Evolutionary conservation across 768 basidiomycete species (phyloP), one percentile per base, ranked within the genome.

Genomic region (Podaxis sp.): DNA sequence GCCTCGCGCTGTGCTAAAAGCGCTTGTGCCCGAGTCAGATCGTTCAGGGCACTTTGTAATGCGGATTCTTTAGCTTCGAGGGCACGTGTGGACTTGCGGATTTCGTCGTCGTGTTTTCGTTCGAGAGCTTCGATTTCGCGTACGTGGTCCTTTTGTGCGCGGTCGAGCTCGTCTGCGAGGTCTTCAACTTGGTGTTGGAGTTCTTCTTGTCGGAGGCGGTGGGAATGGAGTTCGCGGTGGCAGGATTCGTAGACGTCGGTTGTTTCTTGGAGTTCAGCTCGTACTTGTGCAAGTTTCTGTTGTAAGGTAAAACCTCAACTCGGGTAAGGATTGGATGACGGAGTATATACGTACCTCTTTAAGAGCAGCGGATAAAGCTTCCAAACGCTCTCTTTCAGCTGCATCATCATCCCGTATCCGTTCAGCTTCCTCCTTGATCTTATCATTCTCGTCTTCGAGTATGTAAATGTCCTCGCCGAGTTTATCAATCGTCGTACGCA

Each of bases 381-480:
- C 88, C 1, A 88, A 75, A 48, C 86, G 77, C 62, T 91, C 90
- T 26, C 83, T 79, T 69, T 91, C 92, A n/a, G 83, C 82, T 8
- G 74, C 78, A 51, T 88, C 87, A n/a, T 94, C 91, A 62, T 94
- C 89, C 56, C 86, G 82, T 41, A 86, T 65, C 8, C 66, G 40
- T 10, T 67, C 64, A 10, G 62, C 44, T 8, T 67, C 66, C 11
- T 65, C 64, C 58, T 65, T 65, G 56, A 63, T 62, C 22, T 63
- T 54, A 26, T 67, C 66, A 58, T 88, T 84, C 69, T 95, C 90
- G 64, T 96, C 93, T 71, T 99, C 96, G 1, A 96, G 83, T 49
- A 86, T 77, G 73, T 91, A 95, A 8, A 97, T 84, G 58, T 88
- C 86, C 64, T 92, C 88, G 4, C 92, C 86, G 50, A 96, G 84